A percentile compares a stretch with the other conserved stretches of the same genome.
phyloP scores from a whole-genome alignment of 345 rosid genomes.

The Gossypium bickii region DNA sequence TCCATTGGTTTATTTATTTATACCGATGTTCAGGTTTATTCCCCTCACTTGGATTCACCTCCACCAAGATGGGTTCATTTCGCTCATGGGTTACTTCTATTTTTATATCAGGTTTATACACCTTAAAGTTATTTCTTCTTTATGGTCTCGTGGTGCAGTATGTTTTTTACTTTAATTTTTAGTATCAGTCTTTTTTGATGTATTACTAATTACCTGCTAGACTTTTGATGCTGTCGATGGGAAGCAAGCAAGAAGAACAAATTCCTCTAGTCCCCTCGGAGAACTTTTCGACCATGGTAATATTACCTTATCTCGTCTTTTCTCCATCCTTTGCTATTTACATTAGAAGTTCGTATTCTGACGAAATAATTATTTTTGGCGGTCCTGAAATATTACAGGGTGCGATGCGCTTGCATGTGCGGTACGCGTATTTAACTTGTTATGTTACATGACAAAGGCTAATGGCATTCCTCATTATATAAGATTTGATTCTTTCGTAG shows the following conservation, averaged over 20 bases:
- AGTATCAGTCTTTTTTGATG: conserved; percentile 5
- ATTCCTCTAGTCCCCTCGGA: conserved; percentile 83
- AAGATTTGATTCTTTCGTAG: conserved; percentile 31
- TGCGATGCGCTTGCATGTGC: conserved; percentile 99
- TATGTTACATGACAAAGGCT: neutral
- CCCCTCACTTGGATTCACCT: conserved; percentile 77
- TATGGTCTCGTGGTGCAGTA: neutral
- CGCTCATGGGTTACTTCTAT: conserved; percentile 85
- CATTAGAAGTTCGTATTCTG: neutral
- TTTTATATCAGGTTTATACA: conserved; percentile 78
- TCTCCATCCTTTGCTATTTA: neutral
- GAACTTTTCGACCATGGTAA: conserved; percentile 96
- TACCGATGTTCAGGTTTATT: conserved; percentile 52
- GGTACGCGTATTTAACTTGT: conserved; percentile 50
- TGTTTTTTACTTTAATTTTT: conserved; percentile 6
- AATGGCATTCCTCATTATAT: neutral
- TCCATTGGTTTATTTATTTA: neutral
- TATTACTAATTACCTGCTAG: conserved; percentile 31
- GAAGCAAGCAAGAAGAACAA: conserved; percentile 94
- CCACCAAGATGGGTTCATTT: conserved; percentile 98
- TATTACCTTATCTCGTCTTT: conserved; percentile 16
- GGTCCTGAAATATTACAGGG: conserved; percentile 48
- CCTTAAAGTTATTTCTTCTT: too few species aligned
- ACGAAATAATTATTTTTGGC: conserved; percentile 19
- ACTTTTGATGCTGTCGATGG: conserved; percentile 99